These are phyloP conservation scores for Plectosphaerella plurivora DNA, from an alignment of 2,329 filamentous ascomycete species.

Conservation along the genomic window DNA sequence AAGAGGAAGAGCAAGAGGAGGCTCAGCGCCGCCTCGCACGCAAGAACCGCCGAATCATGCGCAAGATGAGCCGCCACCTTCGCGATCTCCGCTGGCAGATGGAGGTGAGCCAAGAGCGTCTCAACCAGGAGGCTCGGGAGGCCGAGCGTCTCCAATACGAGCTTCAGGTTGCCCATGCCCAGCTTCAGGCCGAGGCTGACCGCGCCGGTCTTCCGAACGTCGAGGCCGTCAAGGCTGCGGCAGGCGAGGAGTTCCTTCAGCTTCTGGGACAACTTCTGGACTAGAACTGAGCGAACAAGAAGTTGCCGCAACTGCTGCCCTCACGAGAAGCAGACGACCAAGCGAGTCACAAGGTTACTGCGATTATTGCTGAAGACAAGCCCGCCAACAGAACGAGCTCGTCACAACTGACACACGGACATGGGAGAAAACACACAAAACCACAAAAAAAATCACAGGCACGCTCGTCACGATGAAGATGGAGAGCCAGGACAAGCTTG, in stretches of 20 bases:
- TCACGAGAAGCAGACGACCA: too few relatives aligned
- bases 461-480: too few relatives aligned
- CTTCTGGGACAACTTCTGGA: slow-evolving; percentile 4
- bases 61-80: slow-evolving; percentile 20
- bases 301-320: too few relatives aligned
- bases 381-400: too few relatives aligned
- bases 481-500: too few relatives aligned
- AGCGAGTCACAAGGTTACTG: too few relatives aligned
- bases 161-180: slow-evolving; percentile 3
- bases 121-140: slow-evolving; percentile 5
- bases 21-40: slow-evolving; percentile 2
- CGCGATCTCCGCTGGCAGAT: slow-evolving; percentile 14
- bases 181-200: slow-evolving; percentile 7
- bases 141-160: slow-evolving; percentile 9
- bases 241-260: slow-evolving; percentile 8
- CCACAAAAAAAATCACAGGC: too few relatives aligned
- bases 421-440: too few relatives aligned
- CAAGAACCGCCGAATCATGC: slow-evolving; percentile 16
- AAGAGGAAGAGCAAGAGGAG: neutral
- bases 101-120: slow-evolving; percentile 9
- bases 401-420: too few relatives aligned
- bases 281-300: neutral
- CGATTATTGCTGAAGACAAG: too few relatives aligned
- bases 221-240: slow-evolving; percentile 9
- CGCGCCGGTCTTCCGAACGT: slow-evolving; percentile 7